Base-by-base conservation (phyloP, 2,329 filamentous ascomycete genomes). In the Hymenoscyphus scutula region DNA sequence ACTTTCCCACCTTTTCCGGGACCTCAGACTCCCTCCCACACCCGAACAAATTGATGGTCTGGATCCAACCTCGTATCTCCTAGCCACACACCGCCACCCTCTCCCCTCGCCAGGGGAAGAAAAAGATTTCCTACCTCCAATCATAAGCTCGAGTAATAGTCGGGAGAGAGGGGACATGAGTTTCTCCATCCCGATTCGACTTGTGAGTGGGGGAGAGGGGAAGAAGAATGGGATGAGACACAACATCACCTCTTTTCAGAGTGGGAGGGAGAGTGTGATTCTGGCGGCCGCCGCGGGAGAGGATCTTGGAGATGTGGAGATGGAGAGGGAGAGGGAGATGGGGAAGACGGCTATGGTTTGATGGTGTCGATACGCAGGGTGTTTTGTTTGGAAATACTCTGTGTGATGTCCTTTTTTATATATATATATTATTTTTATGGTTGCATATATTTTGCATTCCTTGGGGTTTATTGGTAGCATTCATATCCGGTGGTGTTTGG, bases 11-110 rank as follows among this genome's bases (percentile, higher is more conserved):
- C 55, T 68, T 4, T 54, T 68, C 17, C 34, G 51, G 5, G 64
- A 66, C 30, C 56, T 70, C 0, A 66, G 62, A 51, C 54, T 67
- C 5, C 64, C 65, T 13, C 67, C 68, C 5, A 65, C 65, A 1
- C 64, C 67, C 2, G 55, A 62, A 23, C 65, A 70, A 41, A 68
- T 67, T 25, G 67, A 66, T 34, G 48, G 55, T 27, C 17, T 67
- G 5, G 41, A 56, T n/a, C 55, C 61, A 8, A 17, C 27, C 0
- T 61, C 45, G n/a, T 53, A 60, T 5, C 41, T 56, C n/a, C 29
- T 60, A 17, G 3, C 53, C 7, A 8, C 53, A n/a, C 53, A 54
- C 13, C 53, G 3, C 29, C 13, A 32, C 10, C 25, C 25, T 23
- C 29, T n/a, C n/a, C 27, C 53, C 15, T 54, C 25, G 3, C 53